Conservation (phyloP, 176 grass and related monocot species). For the Phragmites australis region DNA sequence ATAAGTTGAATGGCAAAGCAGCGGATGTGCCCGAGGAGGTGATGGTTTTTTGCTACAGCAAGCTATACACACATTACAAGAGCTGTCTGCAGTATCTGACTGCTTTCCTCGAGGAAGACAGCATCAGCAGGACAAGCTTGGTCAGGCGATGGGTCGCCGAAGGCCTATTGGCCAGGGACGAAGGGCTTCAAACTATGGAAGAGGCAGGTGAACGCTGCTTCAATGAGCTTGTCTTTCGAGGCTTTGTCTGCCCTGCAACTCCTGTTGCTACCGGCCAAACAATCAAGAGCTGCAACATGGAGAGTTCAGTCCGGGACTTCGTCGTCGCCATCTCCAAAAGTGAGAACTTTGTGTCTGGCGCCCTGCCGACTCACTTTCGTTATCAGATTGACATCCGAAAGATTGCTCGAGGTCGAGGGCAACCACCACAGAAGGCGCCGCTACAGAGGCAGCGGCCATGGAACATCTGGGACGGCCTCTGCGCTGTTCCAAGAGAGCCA, state of each 20-base stretch:
- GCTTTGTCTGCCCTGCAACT: background rate
- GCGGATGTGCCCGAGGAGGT: background rate
- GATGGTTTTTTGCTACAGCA: slow-evolving; percentile 9
- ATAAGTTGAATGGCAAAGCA: background rate
- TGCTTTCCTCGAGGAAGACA: background rate
- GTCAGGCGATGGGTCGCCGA: slow-evolving; percentile 19
- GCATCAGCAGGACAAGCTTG: slow-evolving; percentile 30
- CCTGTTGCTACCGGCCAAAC: background rate
- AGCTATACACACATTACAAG: background rate
- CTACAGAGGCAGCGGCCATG: too few species aligned
- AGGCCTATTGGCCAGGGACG: background rate
- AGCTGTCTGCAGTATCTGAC: slow-evolving; percentile 29
- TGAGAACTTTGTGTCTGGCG: background rate
- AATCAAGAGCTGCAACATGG: background rate
- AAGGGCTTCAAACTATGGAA: background rate
- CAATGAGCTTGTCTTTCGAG: background rate
- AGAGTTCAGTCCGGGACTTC: rapidly evolving
- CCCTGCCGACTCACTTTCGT: background rate
- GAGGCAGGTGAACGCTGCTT: background rate
- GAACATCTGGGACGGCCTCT: rapidly evolving
- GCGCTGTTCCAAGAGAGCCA: rapidly evolving
- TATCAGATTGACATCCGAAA: background rate
- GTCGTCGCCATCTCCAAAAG: background rate
- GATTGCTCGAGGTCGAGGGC: too few species aligned
- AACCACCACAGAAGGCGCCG: too few species aligned